phyloP scores from a whole-genome alignment of 257 asterid species.

The Ballota nigra region DNA sequence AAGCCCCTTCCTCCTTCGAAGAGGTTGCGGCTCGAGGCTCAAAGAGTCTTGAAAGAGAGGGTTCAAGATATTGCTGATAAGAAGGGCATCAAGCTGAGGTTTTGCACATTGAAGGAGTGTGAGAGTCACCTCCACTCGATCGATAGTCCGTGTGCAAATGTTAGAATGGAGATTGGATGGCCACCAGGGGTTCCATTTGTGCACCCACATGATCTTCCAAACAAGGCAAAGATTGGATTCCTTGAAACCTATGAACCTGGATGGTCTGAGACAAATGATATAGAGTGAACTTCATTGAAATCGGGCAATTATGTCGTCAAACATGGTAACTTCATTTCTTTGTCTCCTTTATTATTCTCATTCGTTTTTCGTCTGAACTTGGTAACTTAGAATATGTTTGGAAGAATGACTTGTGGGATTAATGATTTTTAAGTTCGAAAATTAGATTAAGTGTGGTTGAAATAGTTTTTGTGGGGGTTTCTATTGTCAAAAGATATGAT shows the following conservation, averaged over 20 bases:
- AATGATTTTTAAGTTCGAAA: neutral
- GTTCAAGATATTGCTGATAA: constrained; percentile 97
- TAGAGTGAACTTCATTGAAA: constrained; percentile 57
- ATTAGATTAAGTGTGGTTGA: neutral
- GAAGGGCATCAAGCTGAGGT: constrained; percentile 92
- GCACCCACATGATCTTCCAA: constrained; percentile 99
- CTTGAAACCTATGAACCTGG: constrained; percentile 98
- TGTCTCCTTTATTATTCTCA: constrained; percentile 21
- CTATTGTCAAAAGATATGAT: neutral
- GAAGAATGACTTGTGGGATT: neutral
- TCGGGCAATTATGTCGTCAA: constrained; percentile 36
- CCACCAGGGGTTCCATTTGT: constrained; percentile 96
- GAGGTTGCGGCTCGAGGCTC: constrained; percentile 94
- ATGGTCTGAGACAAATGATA: constrained; percentile 85
- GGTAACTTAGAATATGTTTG: neutral
- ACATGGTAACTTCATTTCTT: constrained; percentile 35
- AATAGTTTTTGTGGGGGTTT: neutral
- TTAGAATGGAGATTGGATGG: constrained; percentile 97
- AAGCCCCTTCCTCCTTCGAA: constrained; percentile 96
- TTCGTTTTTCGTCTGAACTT: constrained; percentile 4
- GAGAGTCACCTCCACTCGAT: constrained; percentile 78
- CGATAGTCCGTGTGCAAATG: constrained; percentile 84
- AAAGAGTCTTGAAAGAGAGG: constrained; percentile 92
- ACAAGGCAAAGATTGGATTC: constrained; percentile 97
- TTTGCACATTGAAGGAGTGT: constrained; percentile 92